A percentile compares a stretch with the other conserved stretches of the same genome.
These are phyloP conservation scores for Melampsora larici-populina DNA, from an alignment of 1,284 basidiomycete genomes.

Conservation along the genomic window DNA sequence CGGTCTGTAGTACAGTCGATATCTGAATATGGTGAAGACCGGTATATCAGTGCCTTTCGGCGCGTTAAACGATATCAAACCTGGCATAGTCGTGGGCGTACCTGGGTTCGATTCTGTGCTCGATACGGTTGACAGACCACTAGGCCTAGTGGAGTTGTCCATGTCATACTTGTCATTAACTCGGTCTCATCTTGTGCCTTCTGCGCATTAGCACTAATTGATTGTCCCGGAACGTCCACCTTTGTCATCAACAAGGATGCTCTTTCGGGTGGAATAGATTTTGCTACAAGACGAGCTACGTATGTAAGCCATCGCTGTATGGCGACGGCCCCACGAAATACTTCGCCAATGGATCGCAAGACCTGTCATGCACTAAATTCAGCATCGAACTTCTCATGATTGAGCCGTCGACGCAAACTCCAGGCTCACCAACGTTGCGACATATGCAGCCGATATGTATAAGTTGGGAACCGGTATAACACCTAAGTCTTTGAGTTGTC, in stretches of 20 bases:
- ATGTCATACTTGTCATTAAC: constrained; percentile 92
- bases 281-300: constrained; percentile 78
- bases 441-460: constrained; percentile 74
- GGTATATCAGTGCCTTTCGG: neutral
- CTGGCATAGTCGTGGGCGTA: constrained; percentile 53
- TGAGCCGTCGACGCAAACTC: constrained; percentile 13
- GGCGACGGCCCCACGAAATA: constrained; percentile 83
- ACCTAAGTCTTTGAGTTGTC: constrained; percentile 73
- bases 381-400: constrained; percentile 28
- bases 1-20: constrained; percentile 78
- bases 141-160: constrained; percentile 90
- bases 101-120: constrained; percentile 70
- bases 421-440: constrained; percentile 67
- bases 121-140: constrained; percentile 97
- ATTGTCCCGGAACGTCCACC: constrained; percentile 49
- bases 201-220: constrained; percentile 1
- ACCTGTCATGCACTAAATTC: constrained; percentile 56
- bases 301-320: constrained; percentile 90
- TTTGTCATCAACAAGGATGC: constrained; percentile 54
- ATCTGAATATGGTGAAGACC: constrained; percentile 54
- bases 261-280: constrained; percentile 76
- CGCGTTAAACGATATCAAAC: constrained; percentile 45
- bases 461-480: constrained; percentile 71
- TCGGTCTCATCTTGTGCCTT: constrained; percentile 65
- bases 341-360: constrained; percentile 79